A percentile compares a stretch with the other conserved stretches of the same genome.
Evolutionary conservation across 768 basidiomycete genomes (phyloP).

Genomic region (Dentipellis sp.): DNA sequence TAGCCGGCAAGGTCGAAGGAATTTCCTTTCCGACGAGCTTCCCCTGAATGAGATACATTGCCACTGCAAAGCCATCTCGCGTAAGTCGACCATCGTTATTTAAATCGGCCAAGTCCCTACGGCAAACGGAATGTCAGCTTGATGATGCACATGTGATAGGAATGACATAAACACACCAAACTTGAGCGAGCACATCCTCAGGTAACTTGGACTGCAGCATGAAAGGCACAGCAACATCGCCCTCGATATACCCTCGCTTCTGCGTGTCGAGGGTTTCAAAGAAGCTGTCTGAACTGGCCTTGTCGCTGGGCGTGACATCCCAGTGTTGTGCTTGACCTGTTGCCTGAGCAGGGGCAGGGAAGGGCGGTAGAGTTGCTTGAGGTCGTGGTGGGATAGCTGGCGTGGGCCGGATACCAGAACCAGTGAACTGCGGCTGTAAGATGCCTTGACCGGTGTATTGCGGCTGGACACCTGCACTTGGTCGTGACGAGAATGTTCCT

Average conservation of each 20-base stretch:
- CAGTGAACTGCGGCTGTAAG: constrained; percentile 10
- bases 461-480: constrained; percentile 31
- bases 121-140: neutral
- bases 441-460: constrained; percentile 55
- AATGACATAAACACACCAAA: constrained; percentile 62
- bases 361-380: constrained; percentile 15
- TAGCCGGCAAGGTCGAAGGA: constrained; percentile 57
- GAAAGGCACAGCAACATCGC: constrained; percentile 92
- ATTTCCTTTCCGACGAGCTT: constrained; percentile 75
- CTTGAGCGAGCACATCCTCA: constrained; percentile 74
- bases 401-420: constrained; percentile 9
- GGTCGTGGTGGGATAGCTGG: constrained; percentile 21
- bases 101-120: constrained; percentile 90
- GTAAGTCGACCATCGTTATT: constrained; percentile 81
- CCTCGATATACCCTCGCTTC: constrained; percentile 76
- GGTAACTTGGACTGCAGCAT: constrained; percentile 85
- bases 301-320: constrained; percentile 81
- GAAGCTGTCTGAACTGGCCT: constrained; percentile 63
- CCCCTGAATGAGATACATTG: constrained; percentile 86
- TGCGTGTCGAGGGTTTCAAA: constrained; percentile 77
- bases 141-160: neutral
- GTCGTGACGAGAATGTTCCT: constrained; percentile 27
- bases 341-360: constrained; percentile 7
- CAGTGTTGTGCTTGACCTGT: constrained; percentile 34
- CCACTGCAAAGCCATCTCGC: constrained; percentile 91